Percentiles rank a stretch among this genome's conserved stretches.
These are phyloP conservation scores for Leishmania guyanensis DNA, from an alignment of 208 protist genomes.

Conservation along the genomic window DNA sequence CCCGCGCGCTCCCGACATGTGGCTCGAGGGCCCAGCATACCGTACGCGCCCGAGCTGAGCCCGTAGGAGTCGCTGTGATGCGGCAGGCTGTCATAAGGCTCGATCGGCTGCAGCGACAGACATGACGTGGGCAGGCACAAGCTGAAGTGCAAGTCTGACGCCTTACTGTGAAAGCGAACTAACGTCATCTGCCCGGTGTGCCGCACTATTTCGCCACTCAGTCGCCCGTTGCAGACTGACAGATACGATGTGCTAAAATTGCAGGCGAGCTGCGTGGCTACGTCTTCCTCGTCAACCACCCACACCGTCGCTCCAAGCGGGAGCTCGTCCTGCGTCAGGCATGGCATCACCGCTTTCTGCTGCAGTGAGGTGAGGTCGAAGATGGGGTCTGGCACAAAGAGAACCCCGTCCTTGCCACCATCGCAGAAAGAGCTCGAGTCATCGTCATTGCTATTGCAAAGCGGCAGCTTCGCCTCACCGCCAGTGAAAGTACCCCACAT, in stretches of 20 bases:
- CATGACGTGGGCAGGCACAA: constrained; percentile 68
- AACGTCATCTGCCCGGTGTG: constrained; percentile 70
- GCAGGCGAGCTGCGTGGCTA: constrained; percentile 62
- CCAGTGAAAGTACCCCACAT: constrained; percentile 46
- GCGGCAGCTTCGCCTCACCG: constrained; percentile 20
- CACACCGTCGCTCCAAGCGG: constrained; percentile 59
- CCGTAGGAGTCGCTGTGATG: constrained; percentile 29
- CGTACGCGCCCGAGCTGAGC: constrained; percentile 40
- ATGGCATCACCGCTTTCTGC: constrained; percentile 55
- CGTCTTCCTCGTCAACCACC: constrained; percentile 84
- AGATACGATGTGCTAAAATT: constrained; percentile 63
- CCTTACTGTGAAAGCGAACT: constrained; percentile 48
- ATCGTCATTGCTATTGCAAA: constrained; percentile 16
- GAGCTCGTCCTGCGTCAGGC: constrained; percentile 39
- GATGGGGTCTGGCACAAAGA: constrained; percentile 73
- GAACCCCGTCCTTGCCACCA: constrained; percentile 35
- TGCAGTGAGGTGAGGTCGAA: constrained; percentile 39
- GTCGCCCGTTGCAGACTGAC: constrained; percentile 74
- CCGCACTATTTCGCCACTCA: constrained; percentile 51
- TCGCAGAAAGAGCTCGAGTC: constrained; percentile 16
- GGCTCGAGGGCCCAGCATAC: constrained; percentile 48
- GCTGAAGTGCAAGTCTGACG: constrained; percentile 38
- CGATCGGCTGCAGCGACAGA: constrained; percentile 57
- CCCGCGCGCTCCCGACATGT: constrained; percentile 8
- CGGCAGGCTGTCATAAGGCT: constrained; percentile 51